Conservation (phyloP, 2,329 filamentous ascomycete species). For the Aspergillus niger region DNA sequence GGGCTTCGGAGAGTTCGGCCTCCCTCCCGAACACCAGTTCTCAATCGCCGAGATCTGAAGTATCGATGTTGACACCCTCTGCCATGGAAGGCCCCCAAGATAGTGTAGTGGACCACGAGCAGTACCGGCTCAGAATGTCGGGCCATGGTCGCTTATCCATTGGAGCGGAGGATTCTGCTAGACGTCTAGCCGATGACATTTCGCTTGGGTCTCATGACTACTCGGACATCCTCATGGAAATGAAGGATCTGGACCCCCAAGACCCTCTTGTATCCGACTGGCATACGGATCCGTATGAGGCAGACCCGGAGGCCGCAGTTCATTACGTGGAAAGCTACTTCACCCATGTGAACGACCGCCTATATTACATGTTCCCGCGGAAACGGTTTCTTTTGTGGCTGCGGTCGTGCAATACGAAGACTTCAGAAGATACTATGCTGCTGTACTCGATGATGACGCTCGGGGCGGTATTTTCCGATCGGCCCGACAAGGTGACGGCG, state of each 20-base stretch:
- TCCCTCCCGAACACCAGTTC: conserved; percentile 35
- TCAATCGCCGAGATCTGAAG: conserved; percentile 36
- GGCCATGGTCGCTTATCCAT: conserved; percentile 19
- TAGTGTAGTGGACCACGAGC: conserved; percentile 28
- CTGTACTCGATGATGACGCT: conserved; percentile 62
- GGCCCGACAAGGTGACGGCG: conserved; percentile 47
- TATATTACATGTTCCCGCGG: conserved; percentile 60
- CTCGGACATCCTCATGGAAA: conserved; percentile 34
- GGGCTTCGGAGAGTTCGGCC: conserved; percentile 34
- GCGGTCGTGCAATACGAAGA: conserved; percentile 50
- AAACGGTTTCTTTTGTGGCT: conserved; percentile 59
- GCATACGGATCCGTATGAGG: conserved; percentile 57
- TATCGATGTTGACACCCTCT: conserved; percentile 30
- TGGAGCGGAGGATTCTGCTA: conserved; percentile 18
- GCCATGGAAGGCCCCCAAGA: conserved; percentile 29
- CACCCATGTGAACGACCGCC: conserved; percentile 55
- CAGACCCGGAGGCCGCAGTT: conserved; percentile 52
- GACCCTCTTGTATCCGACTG: conserved; percentile 43
- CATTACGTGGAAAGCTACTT: conserved; percentile 61
- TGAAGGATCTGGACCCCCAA: conserved; percentile 31
- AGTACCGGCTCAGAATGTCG: conserved; percentile 25
- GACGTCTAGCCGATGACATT: conserved; percentile 14
- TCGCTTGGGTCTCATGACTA: conserved; percentile 28
- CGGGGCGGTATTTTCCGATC: conserved; percentile 57
- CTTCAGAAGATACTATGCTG: conserved; percentile 59